Base-by-base conservation (phyloP, 139 green algal genomes). In the Micractinium conductrix region DNA sequence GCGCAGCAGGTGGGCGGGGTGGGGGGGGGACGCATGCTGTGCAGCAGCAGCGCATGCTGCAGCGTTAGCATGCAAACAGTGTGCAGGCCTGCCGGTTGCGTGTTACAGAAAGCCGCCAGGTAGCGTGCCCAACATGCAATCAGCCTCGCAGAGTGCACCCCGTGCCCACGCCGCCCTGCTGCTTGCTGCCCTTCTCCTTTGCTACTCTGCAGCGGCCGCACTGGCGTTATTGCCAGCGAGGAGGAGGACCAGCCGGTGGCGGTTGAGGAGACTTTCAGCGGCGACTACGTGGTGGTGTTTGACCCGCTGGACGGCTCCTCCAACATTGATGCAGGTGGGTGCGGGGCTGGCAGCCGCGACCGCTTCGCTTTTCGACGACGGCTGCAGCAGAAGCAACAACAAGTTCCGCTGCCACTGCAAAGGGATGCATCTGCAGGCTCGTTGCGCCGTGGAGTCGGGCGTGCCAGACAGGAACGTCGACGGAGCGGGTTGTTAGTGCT, bases 271-370 rank as follows among this genome's bases (percentile, higher is more conserved):
- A 96, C 93, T 30, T 96, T 93, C 91, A 96, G 91, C 63, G 93
- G 97, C 78, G 97, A 99, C 90, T 99, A 99, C 89, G 95, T 98
- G 50, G 95, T 99, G 45, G 94, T 98, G 65, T 99, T 99, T 88
- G 97, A 99, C 92, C 97, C 97, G 19, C 94, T 99, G 40, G 97
- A 99, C 79, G 97, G 97, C 80, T 98, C 93, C 28, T 98, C 95
- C 85, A 99, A 99, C 95, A 99, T 99, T 79, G 97, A 99, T 81
- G 97, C 96, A 50, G 96, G 79, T 84, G 84, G 14, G 90, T 30
- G 45, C 21, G 44, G 72, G 63, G 30, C 22, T 9, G 63, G n/a
- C n/a, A n/a, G n/a, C n/a, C n/a, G n/a, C n/a, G n/a, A n/a, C n/a
- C n/a, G n/a, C n/a, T n/a, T n/a, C n/a, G n/a, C n/a, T n/a, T n/a